Evolutionary conservation across 306 rosid species (phyloP).

Genomic region (Sicyos baderoa): DNA sequence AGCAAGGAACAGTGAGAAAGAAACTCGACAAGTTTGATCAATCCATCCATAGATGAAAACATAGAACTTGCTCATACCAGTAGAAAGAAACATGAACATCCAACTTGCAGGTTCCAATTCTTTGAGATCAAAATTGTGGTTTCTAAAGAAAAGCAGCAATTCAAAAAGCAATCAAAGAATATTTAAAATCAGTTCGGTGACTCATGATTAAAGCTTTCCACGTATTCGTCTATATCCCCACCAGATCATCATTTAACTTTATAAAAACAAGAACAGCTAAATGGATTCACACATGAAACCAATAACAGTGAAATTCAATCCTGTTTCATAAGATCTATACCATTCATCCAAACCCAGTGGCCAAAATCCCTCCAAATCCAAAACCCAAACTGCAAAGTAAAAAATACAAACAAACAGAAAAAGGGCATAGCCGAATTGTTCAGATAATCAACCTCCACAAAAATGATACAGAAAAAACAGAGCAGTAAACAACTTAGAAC

Average conservation of each 20-base stretch:
- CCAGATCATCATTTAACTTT: slow-evolving; percentile 4
- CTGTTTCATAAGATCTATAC: slow-evolving; percentile 14
- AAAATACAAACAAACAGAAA: neutral
- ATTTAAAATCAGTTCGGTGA: slow-evolving; percentile 11
- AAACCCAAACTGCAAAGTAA: neutral
- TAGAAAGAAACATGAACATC: neutral
- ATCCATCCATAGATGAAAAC: slow-evolving; percentile 10
- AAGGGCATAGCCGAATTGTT: neutral
- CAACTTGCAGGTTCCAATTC: neutral
- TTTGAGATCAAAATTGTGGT: neutral
- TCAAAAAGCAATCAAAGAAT: neutral
- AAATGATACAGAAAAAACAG: neutral
- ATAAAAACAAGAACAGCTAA: too few relatives aligned
- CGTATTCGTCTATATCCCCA: slow-evolving; percentile 17
- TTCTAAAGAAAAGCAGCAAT: slow-evolving; percentile 12
- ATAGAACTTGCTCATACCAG: neutral
- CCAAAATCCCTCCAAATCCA: neutral
- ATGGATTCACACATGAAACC: slow-evolving; percentile 16
- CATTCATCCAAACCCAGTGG: neutral
- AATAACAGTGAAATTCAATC: neutral
- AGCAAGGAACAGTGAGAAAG: neutral
- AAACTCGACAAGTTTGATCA: neutral
- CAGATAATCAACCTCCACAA: neutral
- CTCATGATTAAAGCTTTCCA: slow-evolving; percentile 18
- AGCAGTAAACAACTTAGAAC: neutral